A percentile compares a stretch with the other conserved stretches of the same genome.
These are phyloP conservation scores for Lepidium africanum DNA, from an alignment of 345 rosid genomes.

Conservation along the genomic window DNA sequence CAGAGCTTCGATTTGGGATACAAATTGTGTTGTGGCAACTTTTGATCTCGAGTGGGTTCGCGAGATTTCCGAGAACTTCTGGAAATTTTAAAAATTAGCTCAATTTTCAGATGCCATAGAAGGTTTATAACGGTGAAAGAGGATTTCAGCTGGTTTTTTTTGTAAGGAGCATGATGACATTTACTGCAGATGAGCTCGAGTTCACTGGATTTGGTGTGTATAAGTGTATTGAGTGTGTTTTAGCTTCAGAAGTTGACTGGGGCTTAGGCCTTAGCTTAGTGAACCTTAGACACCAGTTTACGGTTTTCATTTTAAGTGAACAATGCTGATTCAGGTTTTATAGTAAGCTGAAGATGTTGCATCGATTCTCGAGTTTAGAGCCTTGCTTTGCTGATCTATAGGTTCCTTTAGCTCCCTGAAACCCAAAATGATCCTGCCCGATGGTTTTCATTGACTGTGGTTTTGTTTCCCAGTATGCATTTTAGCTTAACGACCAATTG, in stretches of 20 bases:
- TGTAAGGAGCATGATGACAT: not conserved
- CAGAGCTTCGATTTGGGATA: not conserved
- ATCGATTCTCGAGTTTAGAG: not conserved
- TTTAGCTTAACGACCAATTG: not conserved
- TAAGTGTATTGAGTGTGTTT: not conserved
- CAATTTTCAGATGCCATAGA: not conserved
- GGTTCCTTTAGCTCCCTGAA: not conserved
- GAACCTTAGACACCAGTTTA: not conserved
- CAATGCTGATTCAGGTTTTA: not conserved
- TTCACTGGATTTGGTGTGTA: constrained; percentile 1
- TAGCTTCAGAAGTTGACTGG: not conserved
- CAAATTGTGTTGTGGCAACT: not conserved
- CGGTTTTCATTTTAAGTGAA: not conserved
- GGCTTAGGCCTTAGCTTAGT: not conserved
- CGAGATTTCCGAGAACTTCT: not conserved
- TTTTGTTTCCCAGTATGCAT: not conserved
- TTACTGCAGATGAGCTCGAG: not conserved
- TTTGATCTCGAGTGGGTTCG: constrained; percentile 25
- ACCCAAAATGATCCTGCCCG: not conserved
- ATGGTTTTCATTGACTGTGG: not conserved
- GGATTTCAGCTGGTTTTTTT: not conserved
- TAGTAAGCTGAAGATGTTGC: not conserved
- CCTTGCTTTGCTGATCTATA: not conserved
- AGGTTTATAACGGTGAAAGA: not conserved
- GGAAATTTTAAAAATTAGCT: not conserved